These are phyloP conservation scores for Fusarium sp. DNA, from an alignment of 2,329 filamentous ascomycete species.

Conservation along the genomic window DNA sequence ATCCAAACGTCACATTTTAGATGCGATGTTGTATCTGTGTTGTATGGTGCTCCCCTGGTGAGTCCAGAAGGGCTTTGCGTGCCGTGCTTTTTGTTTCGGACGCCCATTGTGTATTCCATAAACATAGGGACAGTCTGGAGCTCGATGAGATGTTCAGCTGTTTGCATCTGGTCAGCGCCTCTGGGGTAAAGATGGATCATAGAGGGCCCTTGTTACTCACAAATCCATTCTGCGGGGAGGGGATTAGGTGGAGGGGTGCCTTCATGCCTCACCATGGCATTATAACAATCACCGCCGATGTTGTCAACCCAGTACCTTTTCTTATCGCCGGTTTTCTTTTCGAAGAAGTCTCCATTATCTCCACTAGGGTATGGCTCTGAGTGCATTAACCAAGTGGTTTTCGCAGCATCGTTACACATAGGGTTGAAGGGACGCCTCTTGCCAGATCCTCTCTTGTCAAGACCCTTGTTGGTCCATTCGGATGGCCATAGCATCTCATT, in stretches of 20 bases:
- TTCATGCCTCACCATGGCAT: not conserved
- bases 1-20: not conserved
- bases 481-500: not conserved
- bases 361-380: not conserved
- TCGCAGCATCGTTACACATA: not conserved
- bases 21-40: not conserved
- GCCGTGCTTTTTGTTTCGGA: not conserved
- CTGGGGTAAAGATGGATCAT: not conserved
- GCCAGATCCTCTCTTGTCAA: not conserved
- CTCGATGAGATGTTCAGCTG: slow-evolving; percentile 9
- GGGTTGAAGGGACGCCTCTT: not conserved
- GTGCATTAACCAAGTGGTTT: not conserved
- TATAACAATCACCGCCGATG: not conserved
- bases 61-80: too few relatives aligned
- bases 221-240: not conserved
- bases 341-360: not conserved
- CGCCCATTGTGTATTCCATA: slow-evolving; percentile 1
- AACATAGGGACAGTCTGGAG: slow-evolving; percentile 2
- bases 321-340: not conserved
- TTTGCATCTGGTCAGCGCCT: not conserved
- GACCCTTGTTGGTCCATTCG: not conserved
- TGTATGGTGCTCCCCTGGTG: too few relatives aligned
- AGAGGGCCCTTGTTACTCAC: slow-evolving; percentile 6
- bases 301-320: not conserved
- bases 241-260: not conserved